phyloP scores from a whole-genome alignment of 2,329 filamentous ascomycete species.

The Ophioceras dolichostomum region DNA sequence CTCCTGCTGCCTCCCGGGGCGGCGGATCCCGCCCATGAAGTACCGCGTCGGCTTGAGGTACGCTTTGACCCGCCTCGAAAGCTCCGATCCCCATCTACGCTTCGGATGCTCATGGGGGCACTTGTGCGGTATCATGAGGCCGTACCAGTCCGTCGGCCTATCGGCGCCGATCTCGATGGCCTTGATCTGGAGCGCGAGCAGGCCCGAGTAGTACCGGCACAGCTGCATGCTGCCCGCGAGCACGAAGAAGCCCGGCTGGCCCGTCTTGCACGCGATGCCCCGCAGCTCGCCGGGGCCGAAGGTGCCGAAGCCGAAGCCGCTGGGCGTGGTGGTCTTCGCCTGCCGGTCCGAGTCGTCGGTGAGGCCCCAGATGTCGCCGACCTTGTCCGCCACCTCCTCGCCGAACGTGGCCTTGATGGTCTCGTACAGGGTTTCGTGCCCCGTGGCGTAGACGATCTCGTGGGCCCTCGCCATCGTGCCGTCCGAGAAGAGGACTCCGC shows the following conservation, averaged over 20 bases:
- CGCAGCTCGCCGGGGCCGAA: slow-evolving; percentile 45
- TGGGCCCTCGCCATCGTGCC: slow-evolving; percentile 38
- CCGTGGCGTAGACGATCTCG: slow-evolving; percentile 43
- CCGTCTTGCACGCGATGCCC: slow-evolving; percentile 45
- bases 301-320: too few relatives aligned
- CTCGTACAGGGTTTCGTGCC: slow-evolving; percentile 54
- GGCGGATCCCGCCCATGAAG: too few relatives aligned
- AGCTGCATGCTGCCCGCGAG: slow-evolving; percentile 52
- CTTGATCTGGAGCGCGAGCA: slow-evolving; percentile 41
- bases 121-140: too few relatives aligned
- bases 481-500: slow-evolving; percentile 30
- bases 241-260: slow-evolving; percentile 53
- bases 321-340: too few relatives aligned
- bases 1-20: too few relatives aligned
- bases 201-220: slow-evolving; percentile 45
- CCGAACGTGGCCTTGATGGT: slow-evolving; percentile 49
- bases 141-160: too few relatives aligned
- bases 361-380: slow-evolving; percentile 49
- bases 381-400: slow-evolving; percentile 42
- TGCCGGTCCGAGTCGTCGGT: too few relatives aligned
- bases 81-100: too few relatives aligned
- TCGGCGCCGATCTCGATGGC: slow-evolving; percentile 22
- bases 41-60: too few relatives aligned
- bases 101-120: too few relatives aligned
- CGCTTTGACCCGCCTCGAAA: too few relatives aligned